These are phyloP conservation scores for Plasmodium knowlesi DNA, from an alignment of 169 alveolate genomes.

Conservation along the genomic window DNA sequence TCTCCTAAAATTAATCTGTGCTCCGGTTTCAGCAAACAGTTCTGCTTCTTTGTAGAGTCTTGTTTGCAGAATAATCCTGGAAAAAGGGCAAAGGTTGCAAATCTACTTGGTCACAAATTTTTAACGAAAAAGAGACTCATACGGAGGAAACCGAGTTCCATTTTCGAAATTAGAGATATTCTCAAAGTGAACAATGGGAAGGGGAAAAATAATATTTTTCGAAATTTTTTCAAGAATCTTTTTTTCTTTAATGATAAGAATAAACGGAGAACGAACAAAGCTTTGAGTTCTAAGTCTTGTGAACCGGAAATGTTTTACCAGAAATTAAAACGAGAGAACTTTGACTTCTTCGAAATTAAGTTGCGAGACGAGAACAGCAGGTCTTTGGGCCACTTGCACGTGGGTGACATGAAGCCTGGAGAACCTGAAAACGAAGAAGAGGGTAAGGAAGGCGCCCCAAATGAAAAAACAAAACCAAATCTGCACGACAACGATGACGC, in stretches of 20 bases:
- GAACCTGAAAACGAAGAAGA: not conserved
- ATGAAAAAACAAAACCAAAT: not conserved
- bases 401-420: not conserved
- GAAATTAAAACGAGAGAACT: conserved; percentile 13
- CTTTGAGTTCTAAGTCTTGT: conserved; percentile 23
- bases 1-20: conserved; percentile 53
- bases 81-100: conserved; percentile 20
- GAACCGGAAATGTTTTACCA: conserved; percentile 63
- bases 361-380: conserved; percentile 28
- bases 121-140: conserved; percentile 28
- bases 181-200: conserved; percentile 31
- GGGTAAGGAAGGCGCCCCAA: not conserved
- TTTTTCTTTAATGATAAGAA: conserved; percentile 43
- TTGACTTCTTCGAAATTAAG: conserved; percentile 35
- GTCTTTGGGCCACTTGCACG: conserved; percentile 9
- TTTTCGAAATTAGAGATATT: conserved; percentile 36
- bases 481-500: not conserved
- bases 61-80: conserved; percentile 50
- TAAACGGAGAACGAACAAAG: not conserved
- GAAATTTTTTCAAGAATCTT: conserved; percentile 33
- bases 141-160: conserved; percentile 49
- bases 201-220: conserved; percentile 28
- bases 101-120: conserved; percentile 47
- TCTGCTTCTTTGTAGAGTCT: conserved; percentile 37
- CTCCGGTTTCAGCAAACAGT: conserved; percentile 41